These are phyloP conservation scores for Podospora pseudopauciseta DNA, from an alignment of 495 filamentous ascomycete species.

Conservation along the genomic window DNA sequence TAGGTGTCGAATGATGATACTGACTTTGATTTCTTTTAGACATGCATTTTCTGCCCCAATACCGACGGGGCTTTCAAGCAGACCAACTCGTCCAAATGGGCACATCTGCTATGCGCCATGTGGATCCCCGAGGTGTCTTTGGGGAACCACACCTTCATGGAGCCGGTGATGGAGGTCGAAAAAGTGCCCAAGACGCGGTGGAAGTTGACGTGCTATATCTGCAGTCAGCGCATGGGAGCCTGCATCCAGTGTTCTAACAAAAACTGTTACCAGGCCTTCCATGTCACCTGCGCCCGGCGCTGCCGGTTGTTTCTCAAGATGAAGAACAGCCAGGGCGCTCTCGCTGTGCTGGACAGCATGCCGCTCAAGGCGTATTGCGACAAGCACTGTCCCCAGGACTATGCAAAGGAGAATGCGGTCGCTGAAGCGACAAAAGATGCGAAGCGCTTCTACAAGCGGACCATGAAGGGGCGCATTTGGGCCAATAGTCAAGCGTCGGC, in stretches of 20 bases:
- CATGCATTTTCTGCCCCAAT: conserved; percentile 98
- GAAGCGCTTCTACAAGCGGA: conserved; percentile 75
- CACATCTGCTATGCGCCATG: conserved; percentile 92
- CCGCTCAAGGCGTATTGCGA: conserved; percentile 93
- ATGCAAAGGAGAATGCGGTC: conserved; percentile 79
- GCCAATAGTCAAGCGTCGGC: conserved; percentile 85
- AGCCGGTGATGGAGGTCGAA: conserved; percentile 95
- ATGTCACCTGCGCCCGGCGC: conserved; percentile 90
- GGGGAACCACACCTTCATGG: conserved; percentile 96
- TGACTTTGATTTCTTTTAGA: conserved; percentile 39
- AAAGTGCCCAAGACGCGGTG: conserved; percentile 91
- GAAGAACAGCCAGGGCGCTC: conserved; percentile 80
- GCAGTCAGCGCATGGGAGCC: conserved; percentile 93
- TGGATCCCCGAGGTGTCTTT: conserved; percentile 98
- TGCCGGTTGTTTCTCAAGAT: conserved; percentile 90
- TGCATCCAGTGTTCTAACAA: conserved; percentile 99
- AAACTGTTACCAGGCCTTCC: conserved; percentile 94
- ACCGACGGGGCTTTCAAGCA: conserved; percentile 98
- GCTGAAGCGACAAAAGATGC: conserved; percentile 47
- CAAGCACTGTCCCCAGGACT: conserved; percentile 88
- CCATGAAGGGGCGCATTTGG: conserved; percentile 84
- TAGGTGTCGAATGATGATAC: conserved; percentile 3
- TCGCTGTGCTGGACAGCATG: conserved; percentile 75
- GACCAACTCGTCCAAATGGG: conserved; percentile 91
- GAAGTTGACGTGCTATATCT: conserved; percentile 95